A percentile compares a stretch with the other conserved stretches of the same genome.
Conservation (phyloP, 148 eudicot genomes). For the Persicaria tinctoria region DNA sequence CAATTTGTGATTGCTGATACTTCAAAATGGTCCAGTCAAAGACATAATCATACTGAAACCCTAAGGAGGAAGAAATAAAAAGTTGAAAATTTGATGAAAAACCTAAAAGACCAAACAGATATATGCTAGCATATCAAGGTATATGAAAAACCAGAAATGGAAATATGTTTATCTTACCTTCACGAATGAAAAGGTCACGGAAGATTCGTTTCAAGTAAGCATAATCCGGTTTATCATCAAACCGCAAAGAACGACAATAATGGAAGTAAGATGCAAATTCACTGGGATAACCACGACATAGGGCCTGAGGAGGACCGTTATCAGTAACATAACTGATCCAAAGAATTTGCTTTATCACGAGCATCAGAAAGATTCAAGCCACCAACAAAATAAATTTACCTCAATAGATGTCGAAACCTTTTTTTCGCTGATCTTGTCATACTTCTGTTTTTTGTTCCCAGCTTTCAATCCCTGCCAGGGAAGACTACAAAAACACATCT, state of each 20-base stretch:
- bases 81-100: neutral
- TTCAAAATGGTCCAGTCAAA: conserved; percentile 67
- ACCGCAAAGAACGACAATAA: conserved; percentile 78
- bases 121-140: neutral
- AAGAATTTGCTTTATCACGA: conserved; percentile 8
- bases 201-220: conserved; percentile 82
- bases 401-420: conserved; percentile 82
- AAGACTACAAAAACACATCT: conserved; percentile 42
- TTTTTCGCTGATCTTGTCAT: conserved; percentile 84
- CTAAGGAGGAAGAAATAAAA: conserved; percentile 22
- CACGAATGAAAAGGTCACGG: conserved; percentile 83
- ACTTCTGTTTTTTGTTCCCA: conserved; percentile 82
- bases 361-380: neutral
- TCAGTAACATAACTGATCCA: neutral
- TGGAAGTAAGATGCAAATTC: conserved; percentile 91
- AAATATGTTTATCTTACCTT: conserved; percentile 38
- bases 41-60: conserved; percentile 73
- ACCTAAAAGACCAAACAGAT: neutral
- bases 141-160: neutral
- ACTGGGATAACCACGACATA: conserved; percentile 84
- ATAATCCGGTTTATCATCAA: conserved; percentile 91
- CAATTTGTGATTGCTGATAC: conserved; percentile 62
- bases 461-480: conserved; percentile 97
- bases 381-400: conserved; percentile 26
- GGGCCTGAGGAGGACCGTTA: conserved; percentile 34